These are phyloP conservation scores for Dichotomopilus funicola DNA, from an alignment of 2,329 filamentous ascomycete species.

Conservation along the genomic window DNA sequence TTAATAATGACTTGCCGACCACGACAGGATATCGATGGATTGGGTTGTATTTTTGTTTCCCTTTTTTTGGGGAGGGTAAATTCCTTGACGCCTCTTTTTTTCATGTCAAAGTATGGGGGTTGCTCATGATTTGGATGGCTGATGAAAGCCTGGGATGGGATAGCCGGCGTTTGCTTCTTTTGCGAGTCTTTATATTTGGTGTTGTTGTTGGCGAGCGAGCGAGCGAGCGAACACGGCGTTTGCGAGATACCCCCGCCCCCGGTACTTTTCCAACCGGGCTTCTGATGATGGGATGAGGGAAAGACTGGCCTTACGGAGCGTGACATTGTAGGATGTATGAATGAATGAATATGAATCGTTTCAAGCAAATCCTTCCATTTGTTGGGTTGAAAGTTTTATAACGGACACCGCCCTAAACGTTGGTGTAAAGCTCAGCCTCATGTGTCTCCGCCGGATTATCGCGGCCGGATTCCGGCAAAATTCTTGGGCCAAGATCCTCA, in stretches of 20 bases:
- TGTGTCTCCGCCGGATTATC: no score
- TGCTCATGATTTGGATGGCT: neutral
- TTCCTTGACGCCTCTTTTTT: neutral
- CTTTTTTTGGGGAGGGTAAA: neutral
- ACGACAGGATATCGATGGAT: neutral
- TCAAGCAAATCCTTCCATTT: neutral
- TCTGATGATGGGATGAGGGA: neutral
- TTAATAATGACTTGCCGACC: neutral
- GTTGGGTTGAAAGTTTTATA: no score
- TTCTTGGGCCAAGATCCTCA: no score
- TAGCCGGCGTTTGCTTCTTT: neutral
- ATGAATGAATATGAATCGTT: constrained; percentile 6
- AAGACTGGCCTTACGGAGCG: neutral
- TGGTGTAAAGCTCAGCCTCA: neutral
- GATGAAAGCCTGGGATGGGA: neutral
- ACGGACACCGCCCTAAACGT: neutral
- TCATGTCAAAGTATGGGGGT: neutral
- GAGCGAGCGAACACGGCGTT: neutral
- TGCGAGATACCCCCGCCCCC: constrained; percentile 14
- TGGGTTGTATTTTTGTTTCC: neutral
- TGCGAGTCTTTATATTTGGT: neutral
- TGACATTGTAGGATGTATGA: neutral
- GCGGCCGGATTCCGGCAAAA: no score
- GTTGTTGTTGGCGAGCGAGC: neutral
- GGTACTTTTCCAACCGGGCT: constrained; percentile 9